Conservation (phyloP, 495 filamentous ascomycete genomes). For the Hypoxylon lenormandii region DNA sequence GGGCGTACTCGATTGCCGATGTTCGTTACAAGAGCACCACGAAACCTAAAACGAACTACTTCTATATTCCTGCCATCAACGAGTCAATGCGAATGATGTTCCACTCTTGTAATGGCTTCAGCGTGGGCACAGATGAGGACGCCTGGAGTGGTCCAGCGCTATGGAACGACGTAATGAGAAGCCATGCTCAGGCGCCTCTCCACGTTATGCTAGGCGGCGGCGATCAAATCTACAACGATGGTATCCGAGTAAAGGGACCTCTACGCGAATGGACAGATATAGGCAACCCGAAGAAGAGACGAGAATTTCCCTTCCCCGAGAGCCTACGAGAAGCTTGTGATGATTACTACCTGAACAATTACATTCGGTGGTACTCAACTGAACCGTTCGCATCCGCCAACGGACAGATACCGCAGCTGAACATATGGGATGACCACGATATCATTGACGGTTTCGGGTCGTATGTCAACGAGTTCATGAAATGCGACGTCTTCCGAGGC, state of each 20-base stretch:
- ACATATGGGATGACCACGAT: conserved; percentile 95
- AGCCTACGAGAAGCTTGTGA: conserved; percentile 80
- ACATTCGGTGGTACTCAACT: conserved; percentile 84
- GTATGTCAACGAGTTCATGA: conserved; percentile 94
- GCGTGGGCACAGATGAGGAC: conserved; percentile 87
- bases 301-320: conserved; percentile 79
- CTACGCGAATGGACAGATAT: conserved; percentile 84
- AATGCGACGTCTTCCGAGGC: conserved; percentile 87
- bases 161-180: conserved; percentile 89
- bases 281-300: conserved; percentile 81
- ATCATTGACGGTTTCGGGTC: conserved; percentile 94
- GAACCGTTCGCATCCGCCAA: conserved; percentile 88
- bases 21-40: conserved; percentile 59
- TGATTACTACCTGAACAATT: conserved; percentile 89
- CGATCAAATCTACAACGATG: conserved; percentile 95
- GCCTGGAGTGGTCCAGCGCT: conserved; percentile 83
- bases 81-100: conserved; percentile 97
- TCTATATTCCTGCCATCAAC: conserved; percentile 78
- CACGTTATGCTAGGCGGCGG: conserved; percentile 97
- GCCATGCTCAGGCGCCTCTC: conserved; percentile 77
- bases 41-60: conserved; percentile 65
- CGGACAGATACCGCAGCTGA: conserved; percentile 87
- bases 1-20: conserved; percentile 69
- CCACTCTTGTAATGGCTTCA: conserved; percentile 96
- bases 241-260: conserved; percentile 83